Evolutionary conservation across 139 green algal genomes (phyloP), one percentile per base, ranked within the genome.

Genomic region (Mesostigma viride): DNA sequence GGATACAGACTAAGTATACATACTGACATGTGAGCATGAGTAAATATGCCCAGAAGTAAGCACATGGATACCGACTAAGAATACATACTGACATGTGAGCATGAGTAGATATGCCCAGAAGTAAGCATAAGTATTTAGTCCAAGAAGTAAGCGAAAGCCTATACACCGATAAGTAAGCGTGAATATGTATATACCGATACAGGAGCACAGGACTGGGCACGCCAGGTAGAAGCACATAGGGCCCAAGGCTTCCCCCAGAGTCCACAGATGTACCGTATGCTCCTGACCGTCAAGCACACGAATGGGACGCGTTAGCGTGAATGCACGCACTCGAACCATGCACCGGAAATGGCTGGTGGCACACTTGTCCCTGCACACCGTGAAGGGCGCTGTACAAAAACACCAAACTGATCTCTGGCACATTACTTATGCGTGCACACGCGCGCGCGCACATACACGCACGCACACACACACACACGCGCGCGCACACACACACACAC

Each of bases 141-240:
- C 45, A 8, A 57, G 22, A 57, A 8, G 17, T 48, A 57, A 8
- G 17, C 59, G 17, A 30, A 72, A 63, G 33, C 17, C 26, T 3
- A 33, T 32, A 33, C 53, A 58, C 46, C 36, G 3, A 64, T 34
- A 61, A 27, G 59, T 31, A 60, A 46, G 27, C 67, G 45, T 67
- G 31, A 31, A 67, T 48, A 58, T 31, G 58, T 67, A 73, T 56
- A 67, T 51, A 60, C 28, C 56, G 51, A 73, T 31, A 60, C 26
- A 62, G 40, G 61, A 53, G 59, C 67, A 60, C 51, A 67, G 46
- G n/a, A n/a, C n/a, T n/a, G n/a, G n/a, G n/a, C n/a, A n/a, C n/a
- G n/a, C n/a, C n/a, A n/a, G n/a, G n/a, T n/a, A n/a, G n/a, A n/a
- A n/a, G n/a, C n/a, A n/a, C n/a, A n/a, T n/a, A n/a, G n/a, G n/a